Evolutionary conservation across 1,139 yeast genomes (phyloP).

Genomic region (Taiozyma sp.): DNA sequence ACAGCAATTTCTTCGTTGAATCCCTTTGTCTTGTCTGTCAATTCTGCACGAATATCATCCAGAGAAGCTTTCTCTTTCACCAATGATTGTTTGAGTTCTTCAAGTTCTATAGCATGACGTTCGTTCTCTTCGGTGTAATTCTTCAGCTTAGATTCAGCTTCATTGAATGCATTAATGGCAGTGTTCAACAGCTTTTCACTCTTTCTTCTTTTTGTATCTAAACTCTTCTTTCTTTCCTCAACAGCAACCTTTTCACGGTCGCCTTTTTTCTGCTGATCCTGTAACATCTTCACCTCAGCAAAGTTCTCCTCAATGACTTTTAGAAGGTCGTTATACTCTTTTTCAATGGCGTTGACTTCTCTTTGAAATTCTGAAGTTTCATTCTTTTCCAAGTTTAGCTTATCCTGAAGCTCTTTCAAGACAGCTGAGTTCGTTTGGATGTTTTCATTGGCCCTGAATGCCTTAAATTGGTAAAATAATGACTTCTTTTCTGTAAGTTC

Average conservation of each 20-base stretch:
- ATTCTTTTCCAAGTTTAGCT: constrained; percentile 43
- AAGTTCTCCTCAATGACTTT: constrained; percentile 30
- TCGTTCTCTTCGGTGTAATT: constrained; percentile 40
- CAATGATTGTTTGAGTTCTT: constrained; percentile 41
- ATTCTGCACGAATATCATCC: constrained; percentile 57
- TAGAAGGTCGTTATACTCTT: constrained; percentile 33
- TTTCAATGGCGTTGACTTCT: constrained; percentile 37
- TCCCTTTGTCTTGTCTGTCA: constrained; percentile 70
- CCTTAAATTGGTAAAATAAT: constrained; percentile 50
- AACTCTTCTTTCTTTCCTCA: constrained; percentile 72
- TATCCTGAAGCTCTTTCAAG: constrained; percentile 36
- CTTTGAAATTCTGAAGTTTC: constrained; percentile 41
- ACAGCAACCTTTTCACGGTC: constrained; percentile 54
- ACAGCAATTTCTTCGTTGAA: constrained; percentile 59
- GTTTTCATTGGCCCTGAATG: constrained; percentile 37
- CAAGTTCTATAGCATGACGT: constrained; percentile 33
- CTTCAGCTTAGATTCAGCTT: constrained; percentile 42
- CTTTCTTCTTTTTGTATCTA: constrained; percentile 57
- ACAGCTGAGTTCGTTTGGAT: constrained; percentile 35
- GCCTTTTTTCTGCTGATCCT: constrained; percentile 35
- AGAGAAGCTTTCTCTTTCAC: constrained; percentile 50
- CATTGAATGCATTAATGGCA: constrained; percentile 33
- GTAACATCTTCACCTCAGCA: constrained; percentile 31
- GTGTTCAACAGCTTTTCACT: constrained; percentile 43
- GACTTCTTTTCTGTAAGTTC: constrained; percentile 50